phyloP scores from a whole-genome alignment of 768 basidiomycete genomes.

The Aureoboletus auriporus region DNA sequence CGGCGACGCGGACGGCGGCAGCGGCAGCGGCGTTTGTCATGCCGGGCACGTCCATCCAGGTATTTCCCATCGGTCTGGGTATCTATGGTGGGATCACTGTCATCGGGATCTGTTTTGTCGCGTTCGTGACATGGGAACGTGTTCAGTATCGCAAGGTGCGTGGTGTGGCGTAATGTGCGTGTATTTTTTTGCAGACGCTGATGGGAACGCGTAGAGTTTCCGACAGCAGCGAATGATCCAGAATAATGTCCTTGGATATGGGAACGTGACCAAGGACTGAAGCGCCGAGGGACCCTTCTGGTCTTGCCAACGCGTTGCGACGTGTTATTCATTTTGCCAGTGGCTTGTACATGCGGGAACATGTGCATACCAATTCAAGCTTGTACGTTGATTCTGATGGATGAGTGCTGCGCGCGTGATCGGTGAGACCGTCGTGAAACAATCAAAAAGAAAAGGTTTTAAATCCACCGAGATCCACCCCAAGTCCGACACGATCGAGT shows the following conservation, averaged over 20 bases:
- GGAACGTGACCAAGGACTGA: constrained; percentile 39
- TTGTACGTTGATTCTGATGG: too few species aligned
- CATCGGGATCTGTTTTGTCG: constrained; percentile 77
- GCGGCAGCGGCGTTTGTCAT: constrained; percentile 46
- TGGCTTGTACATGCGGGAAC: constrained; percentile 3
- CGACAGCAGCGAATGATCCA: constrained; percentile 71
- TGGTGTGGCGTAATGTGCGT: not conserved
- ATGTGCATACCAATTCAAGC: not conserved
- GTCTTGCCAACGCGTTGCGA: not conserved
- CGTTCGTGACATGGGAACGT: constrained; percentile 82
- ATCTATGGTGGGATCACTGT: constrained; percentile 84
- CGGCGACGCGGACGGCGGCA: constrained; percentile 29
- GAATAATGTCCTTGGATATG: constrained; percentile 56
- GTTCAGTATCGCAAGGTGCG: constrained; percentile 80
- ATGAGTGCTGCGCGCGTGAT: too few species aligned
- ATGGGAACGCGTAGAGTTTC: constrained; percentile 29
- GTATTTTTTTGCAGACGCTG: constrained; percentile 2
- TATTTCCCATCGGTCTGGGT: constrained; percentile 79
- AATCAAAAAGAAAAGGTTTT: too few species aligned
- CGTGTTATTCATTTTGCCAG: too few species aligned
- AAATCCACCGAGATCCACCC: too few species aligned
- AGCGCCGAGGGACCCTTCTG: not conserved
- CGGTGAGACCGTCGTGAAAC: too few species aligned
- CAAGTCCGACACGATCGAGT: too few species aligned
- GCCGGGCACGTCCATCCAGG: constrained; percentile 70